Conservation (phyloP, 352 stramenopile genomes). For the Pythium angustatum region DNA sequence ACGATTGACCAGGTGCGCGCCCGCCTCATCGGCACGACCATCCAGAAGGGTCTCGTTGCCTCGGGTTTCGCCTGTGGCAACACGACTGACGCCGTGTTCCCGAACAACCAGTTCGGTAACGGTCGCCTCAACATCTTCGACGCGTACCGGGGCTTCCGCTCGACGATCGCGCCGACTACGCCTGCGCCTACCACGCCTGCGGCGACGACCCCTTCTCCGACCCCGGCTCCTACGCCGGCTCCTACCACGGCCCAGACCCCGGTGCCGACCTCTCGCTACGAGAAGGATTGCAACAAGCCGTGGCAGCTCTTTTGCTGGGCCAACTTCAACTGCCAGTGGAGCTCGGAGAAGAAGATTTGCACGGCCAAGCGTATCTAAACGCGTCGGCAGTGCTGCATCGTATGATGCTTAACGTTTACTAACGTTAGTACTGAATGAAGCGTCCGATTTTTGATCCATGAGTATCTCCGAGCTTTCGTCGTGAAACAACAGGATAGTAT, state of each 20-base stretch:
- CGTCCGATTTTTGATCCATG: no score
- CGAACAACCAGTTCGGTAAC: constrained; percentile 10
- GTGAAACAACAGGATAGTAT: no score
- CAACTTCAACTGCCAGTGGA: constrained; percentile 21
- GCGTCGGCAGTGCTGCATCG: no score
- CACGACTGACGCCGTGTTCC: neutral
- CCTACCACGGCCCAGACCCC: constrained; percentile 13
- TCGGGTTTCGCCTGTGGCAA: constrained; percentile 4
- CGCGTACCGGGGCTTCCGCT: constrained; percentile 1
- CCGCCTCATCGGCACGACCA: constrained; percentile 5
- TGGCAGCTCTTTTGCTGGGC: constrained; percentile 21
- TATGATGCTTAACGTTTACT: no score
- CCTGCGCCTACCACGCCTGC: neutral
- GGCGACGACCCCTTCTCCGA: constrained; percentile 3
- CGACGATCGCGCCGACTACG: neutral
- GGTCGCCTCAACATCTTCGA: constrained; percentile 8
- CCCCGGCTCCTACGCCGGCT: constrained; percentile 5
- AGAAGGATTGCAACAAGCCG: constrained; percentile 19
- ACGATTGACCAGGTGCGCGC: constrained; percentile 15
- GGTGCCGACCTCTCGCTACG: constrained; percentile 13
- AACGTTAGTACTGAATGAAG: no score
- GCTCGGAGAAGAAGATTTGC: constrained; percentile 14
- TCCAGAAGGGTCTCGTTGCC: neutral
- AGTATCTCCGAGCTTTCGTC: no score
- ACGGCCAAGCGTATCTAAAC: constrained; percentile 11